Conservation (phyloP, 108 stramenopile genomes). For the Cyclotella choctawhatcheeana region DNA sequence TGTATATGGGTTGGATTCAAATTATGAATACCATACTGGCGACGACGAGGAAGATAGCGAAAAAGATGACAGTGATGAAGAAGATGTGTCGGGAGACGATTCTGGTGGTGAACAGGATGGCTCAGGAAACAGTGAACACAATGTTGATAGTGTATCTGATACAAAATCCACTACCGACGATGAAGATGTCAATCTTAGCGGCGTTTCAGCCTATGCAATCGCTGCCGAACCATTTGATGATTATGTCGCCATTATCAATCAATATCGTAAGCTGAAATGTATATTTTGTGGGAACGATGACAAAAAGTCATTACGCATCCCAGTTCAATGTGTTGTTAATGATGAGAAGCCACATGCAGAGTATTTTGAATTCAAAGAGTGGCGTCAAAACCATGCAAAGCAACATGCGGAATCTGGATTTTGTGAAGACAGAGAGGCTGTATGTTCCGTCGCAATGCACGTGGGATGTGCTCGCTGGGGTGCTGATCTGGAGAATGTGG, state of each 20-base stretch:
- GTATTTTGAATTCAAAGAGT: slow-evolving; percentile 26
- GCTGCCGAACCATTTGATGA: not conserved
- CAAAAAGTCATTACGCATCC: slow-evolving; percentile 29
- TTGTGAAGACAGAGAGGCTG: not conserved
- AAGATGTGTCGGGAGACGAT: not conserved
- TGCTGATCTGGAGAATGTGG: slow-evolving; percentile 14
- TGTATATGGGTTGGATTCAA: slow-evolving; percentile 44
- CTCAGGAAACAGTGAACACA: not conserved
- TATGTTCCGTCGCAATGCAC: slow-evolving; percentile 32
- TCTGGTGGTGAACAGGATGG: not conserved
- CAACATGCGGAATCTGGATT: slow-evolving; percentile 1
- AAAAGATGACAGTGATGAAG: slow-evolving; percentile 9
- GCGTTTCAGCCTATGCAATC: not conserved
- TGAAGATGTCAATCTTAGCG: not conserved
- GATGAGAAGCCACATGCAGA: slow-evolving; percentile 19
- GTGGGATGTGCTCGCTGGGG: slow-evolving; percentile 40
- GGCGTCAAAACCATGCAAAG: not conserved
- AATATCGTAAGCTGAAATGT: slow-evolving; percentile 50
- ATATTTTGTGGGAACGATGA: slow-evolving; percentile 51
- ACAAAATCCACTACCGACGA: not conserved
- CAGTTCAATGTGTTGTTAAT: slow-evolving; percentile 58
- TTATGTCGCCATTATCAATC: slow-evolving; percentile 8
- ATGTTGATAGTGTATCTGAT: not conserved
- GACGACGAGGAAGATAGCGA: slow-evolving; percentile 26
- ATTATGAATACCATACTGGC: slow-evolving; percentile 31